These are phyloP conservation scores for Solanum corneliomulleri DNA, from an alignment of 257 asterid genomes.

Conservation along the genomic window DNA sequence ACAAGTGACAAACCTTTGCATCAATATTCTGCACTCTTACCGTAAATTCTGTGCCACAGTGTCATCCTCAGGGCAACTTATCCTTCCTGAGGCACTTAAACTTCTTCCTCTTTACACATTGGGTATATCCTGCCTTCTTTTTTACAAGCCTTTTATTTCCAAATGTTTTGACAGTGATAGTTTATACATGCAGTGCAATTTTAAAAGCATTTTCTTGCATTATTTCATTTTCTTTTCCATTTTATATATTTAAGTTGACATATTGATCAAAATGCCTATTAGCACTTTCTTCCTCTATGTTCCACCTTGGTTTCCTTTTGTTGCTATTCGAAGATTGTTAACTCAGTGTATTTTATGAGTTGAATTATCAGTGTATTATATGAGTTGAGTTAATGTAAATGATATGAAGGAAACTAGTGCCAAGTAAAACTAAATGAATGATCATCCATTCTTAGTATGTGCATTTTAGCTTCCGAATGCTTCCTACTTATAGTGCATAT, in stretches of 20 bases:
- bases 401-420: no score
- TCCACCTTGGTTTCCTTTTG: not conserved
- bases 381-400: no score
- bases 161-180: not conserved
- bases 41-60: constrained; percentile 96
- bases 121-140: constrained; percentile 43
- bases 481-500: not conserved
- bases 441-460: not conserved
- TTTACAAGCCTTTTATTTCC: not conserved
- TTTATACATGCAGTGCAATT: not conserved
- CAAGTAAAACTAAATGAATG: not conserved
- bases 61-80: constrained; percentile 89
- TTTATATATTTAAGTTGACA: not conserved
- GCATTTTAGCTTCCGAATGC: not conserved
- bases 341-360: not conserved
- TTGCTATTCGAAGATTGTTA: not conserved
- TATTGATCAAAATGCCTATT: not conserved
- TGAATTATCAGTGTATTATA: no score
- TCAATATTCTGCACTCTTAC: constrained; percentile 80
- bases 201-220: not conserved
- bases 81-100: constrained; percentile 96
- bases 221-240: not conserved
- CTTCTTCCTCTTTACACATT: constrained; percentile 86
- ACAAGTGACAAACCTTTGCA: constrained; percentile 78
- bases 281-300: not conserved